Evolutionary conservation across 352 stramenopile species (phyloP).

Genomic region (Phytophthora tubulina): DNA sequence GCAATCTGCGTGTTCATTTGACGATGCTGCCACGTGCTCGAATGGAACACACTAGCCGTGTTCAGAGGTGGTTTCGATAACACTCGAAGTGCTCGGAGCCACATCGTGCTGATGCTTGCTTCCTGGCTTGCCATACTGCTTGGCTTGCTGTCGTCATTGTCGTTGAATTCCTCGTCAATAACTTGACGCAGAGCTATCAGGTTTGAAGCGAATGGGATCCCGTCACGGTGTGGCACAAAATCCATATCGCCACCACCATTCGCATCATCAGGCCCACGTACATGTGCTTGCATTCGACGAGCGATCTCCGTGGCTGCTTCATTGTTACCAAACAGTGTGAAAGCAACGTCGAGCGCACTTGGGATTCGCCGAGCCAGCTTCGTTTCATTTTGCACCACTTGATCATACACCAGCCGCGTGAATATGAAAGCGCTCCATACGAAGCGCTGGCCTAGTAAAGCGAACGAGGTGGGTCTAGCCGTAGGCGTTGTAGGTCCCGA

Average conservation of each 20-base stretch:
- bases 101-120: constrained; percentile 33
- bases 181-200: constrained; percentile 27
- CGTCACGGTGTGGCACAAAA: constrained; percentile 19
- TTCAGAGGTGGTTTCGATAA: constrained; percentile 32
- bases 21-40: constrained; percentile 18
- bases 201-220: constrained; percentile 31
- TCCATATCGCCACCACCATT: constrained; percentile 2
- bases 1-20: constrained; percentile 39
- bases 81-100: constrained; percentile 27
- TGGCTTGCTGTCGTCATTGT: neutral
- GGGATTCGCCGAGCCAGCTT: constrained; percentile 30
- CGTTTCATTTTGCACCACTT: constrained; percentile 13
- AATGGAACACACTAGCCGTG: constrained; percentile 11
- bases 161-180: constrained; percentile 26
- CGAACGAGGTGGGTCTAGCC: constrained; percentile 16
- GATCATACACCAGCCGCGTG: constrained; percentile 35
- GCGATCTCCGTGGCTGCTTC: constrained; percentile 18
- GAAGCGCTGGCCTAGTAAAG: constrained; percentile 32
- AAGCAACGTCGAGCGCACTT: constrained; percentile 34
- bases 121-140: no score
- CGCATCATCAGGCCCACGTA: neutral
- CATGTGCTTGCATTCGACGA: constrained; percentile 13
- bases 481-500: neutral
- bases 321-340: constrained; percentile 35
- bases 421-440: constrained; percentile 41